Conservation (phyloP, 371 early-diverging fungal genomes). For the Amoeboaphelidium protococcarum region DNA sequence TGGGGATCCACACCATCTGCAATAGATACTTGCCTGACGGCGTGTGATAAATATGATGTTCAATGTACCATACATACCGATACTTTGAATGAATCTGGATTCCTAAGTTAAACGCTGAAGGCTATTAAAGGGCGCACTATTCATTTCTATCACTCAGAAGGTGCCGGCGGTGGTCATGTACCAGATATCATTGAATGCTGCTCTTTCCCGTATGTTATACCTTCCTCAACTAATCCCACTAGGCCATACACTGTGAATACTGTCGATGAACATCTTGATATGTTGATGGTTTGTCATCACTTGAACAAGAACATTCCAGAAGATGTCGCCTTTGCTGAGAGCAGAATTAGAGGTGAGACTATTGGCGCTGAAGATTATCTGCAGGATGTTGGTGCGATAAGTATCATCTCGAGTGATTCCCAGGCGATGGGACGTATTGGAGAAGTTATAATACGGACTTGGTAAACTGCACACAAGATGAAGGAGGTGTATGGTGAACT, state of each 20-base stretch:
- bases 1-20: slow-evolving; percentile 81
- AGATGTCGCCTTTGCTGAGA: slow-evolving; percentile 82
- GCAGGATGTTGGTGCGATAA: slow-evolving; percentile 72
- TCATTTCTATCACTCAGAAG: slow-evolving; percentile 80
- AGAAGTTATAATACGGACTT: slow-evolving; percentile 62
- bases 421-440: slow-evolving; percentile 87
- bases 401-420: slow-evolving; percentile 63
- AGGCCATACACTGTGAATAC: slow-evolving; percentile 72
- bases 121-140: slow-evolving; percentile 71
- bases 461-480: slow-evolving; percentile 85
- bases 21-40: slow-evolving; percentile 54
- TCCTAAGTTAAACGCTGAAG: slow-evolving; percentile 57
- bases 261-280: slow-evolving; percentile 82
- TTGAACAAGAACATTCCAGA: slow-evolving; percentile 66
- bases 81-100: slow-evolving; percentile 77
- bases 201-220: slow-evolving; percentile 46
- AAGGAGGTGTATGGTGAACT: slow-evolving; percentile 46
- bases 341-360: slow-evolving; percentile 75
- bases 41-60: slow-evolving; percentile 66
- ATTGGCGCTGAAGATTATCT: slow-evolving; percentile 79
- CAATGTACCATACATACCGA: slow-evolving; percentile 73
- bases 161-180: slow-evolving; percentile 86
- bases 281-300: slow-evolving; percentile 95
- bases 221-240: slow-evolving; percentile 79
- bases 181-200: slow-evolving; percentile 31